Percentiles rank a stretch among this genome's conserved stretches.
Conservation (phyloP, 148 eudicot genomes). For the Vaccinium vitisidaea region DNA sequence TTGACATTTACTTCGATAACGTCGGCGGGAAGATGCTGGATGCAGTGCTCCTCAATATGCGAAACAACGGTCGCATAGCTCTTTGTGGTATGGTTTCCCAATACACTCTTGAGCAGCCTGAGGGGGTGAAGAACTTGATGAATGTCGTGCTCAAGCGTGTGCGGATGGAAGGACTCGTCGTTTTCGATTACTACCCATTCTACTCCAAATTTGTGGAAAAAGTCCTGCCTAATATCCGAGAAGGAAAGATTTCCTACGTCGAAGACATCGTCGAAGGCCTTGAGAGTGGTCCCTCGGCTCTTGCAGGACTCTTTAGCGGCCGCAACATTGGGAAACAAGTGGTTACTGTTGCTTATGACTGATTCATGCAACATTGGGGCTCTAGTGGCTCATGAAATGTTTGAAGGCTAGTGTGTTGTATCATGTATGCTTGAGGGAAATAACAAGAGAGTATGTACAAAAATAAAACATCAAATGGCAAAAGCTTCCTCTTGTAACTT, state of each 20-base stretch:
- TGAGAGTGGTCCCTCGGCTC: no score
- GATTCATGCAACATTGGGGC: no score
- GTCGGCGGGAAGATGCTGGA: constrained; percentile 57
- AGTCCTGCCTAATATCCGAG: no score
- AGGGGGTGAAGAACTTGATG: constrained; percentile 35
- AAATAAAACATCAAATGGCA: background rate
- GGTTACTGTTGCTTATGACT: no score
- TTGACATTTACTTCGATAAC: constrained; percentile 53
- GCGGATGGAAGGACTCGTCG: no score
- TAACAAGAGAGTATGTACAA: background rate
- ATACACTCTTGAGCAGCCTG: constrained; percentile 28
- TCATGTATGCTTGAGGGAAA: no score
- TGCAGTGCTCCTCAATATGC: constrained; percentile 42
- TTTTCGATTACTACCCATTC: constrained; percentile 6
- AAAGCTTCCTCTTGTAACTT: background rate
- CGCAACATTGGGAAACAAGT: no score
- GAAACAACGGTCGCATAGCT: constrained; percentile 29
- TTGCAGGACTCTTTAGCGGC: no score
- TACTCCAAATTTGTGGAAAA: constrained; percentile 13
- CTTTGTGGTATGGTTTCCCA: constrained; percentile 49
- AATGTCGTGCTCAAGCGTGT: constrained; percentile 14
- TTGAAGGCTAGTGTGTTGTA: no score
- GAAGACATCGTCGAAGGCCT: no score
- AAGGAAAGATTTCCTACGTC: no score
- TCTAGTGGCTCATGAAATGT: no score